Evolutionary conservation across 2,329 filamentous ascomycete species (phyloP).

Genomic region (Pochonia chlamydosporia): DNA sequence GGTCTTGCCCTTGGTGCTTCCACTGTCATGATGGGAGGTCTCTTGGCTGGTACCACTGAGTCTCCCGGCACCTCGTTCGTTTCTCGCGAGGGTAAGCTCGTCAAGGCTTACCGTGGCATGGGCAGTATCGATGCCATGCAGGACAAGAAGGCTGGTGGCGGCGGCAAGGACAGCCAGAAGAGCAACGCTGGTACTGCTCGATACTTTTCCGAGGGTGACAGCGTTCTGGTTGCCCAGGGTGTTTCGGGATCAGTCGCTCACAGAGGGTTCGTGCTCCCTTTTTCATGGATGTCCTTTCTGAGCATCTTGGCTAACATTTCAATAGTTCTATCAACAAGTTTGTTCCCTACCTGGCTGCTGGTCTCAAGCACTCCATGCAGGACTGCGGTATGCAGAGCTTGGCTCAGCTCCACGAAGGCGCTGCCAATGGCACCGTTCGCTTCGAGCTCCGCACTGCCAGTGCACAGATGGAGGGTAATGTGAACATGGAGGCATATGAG

Average conservation of each 20-base stretch:
- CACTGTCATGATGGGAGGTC: slow-evolving; percentile 98
- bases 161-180: slow-evolving; percentile 65
- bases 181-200: slow-evolving; percentile 93
- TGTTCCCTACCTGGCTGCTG: slow-evolving; percentile 89
- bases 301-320: slow-evolving; percentile 22
- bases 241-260: slow-evolving; percentile 83
- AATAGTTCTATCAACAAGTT: slow-evolving; percentile 84
- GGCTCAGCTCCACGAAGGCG: slow-evolving; percentile 67
- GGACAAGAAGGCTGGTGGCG: slow-evolving; percentile 87
- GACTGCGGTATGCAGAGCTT: slow-evolving; percentile 86
- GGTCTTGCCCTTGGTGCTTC: slow-evolving; percentile 89
- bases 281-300: neutral
- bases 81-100: slow-evolving; percentile 91
- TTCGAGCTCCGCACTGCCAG: slow-evolving; percentile 94
- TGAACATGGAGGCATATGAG: slow-evolving; percentile 98
- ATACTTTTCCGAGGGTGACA: slow-evolving; percentile 97
- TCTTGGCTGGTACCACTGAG: slow-evolving; percentile 94
- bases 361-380: slow-evolving; percentile 95
- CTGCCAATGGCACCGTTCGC: slow-evolving; percentile 68
- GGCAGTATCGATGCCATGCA: slow-evolving; percentile 99
- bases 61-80: slow-evolving; percentile 96
- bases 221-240: slow-evolving; percentile 91
- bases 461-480: slow-evolving; percentile 92
- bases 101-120: slow-evolving; percentile 99
- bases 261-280: slow-evolving; percentile 46